Evolutionary conservation across 2,329 filamentous ascomycete species (phyloP).

Genomic region (Eurotiales sp.): DNA sequence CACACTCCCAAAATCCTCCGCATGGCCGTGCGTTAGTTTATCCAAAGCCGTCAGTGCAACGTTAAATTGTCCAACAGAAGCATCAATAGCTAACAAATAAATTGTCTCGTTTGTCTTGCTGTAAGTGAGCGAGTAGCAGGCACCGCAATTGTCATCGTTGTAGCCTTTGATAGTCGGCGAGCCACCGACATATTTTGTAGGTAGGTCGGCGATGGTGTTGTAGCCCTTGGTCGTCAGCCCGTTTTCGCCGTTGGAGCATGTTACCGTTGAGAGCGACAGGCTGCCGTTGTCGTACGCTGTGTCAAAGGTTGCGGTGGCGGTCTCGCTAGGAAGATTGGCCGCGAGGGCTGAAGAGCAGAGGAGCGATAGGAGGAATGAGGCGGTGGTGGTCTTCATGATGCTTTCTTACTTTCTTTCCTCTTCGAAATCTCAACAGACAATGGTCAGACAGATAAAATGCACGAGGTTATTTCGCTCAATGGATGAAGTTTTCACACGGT

Average conservation of each 20-base stretch:
- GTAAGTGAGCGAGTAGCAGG: constrained; percentile 14
- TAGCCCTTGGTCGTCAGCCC: constrained; percentile 13
- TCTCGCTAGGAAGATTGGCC: constrained; percentile 2
- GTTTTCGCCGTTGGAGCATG: constrained; percentile 14
- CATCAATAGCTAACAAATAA: constrained; percentile 14
- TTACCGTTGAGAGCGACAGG: constrained; percentile 11
- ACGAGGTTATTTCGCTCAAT: too few relatives aligned
- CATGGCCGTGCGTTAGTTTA: constrained; percentile 12
- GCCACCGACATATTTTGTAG: constrained; percentile 10
- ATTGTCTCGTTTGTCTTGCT: constrained; percentile 7
- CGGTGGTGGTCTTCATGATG: not conserved
- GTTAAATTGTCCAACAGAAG: constrained; percentile 8
- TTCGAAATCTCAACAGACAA: too few relatives aligned
- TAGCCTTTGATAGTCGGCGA: constrained; percentile 12
- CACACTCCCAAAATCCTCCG: constrained; percentile 12
- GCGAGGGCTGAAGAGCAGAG: not conserved
- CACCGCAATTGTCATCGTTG: constrained; percentile 14
- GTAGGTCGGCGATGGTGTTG: constrained; percentile 8
- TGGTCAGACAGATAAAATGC: too few relatives aligned
- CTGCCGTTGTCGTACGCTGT: constrained; percentile 11
- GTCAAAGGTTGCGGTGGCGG: constrained; percentile 11
- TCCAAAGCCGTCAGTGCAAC: constrained; percentile 10
- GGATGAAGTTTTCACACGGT: too few relatives aligned
- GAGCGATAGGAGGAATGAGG: not conserved
- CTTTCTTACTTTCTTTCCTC: too few relatives aligned